Conservation (phyloP, 2,329 filamentous ascomycete species). For the Fusarium verticillioides region DNA sequence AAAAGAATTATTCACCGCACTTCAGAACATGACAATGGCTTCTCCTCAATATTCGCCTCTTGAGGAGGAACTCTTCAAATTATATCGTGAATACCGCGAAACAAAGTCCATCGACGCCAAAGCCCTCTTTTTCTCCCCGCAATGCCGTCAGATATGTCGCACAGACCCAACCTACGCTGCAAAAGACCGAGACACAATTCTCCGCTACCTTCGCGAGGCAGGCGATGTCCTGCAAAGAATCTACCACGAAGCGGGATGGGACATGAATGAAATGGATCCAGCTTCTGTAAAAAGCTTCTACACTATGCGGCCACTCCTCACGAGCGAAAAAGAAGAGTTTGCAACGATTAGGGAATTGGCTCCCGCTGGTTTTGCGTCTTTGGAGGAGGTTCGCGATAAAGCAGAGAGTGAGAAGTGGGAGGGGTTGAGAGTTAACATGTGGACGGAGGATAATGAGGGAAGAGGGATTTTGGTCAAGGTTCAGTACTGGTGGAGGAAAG, state of each 20-base stretch:
- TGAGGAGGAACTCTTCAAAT: not conserved
- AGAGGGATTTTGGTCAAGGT: slow-evolving; percentile 14
- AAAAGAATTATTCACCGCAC: not conserved
- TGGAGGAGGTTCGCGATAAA: not conserved
- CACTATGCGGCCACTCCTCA: not conserved
- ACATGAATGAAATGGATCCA: not conserved
- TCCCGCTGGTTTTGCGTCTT: not conserved
- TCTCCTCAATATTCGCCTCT: rapidly evolving
- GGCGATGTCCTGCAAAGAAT: not conserved
- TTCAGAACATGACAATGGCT: not conserved
- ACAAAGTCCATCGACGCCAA: slow-evolving; percentile 1
- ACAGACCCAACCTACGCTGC: slow-evolving; percentile 6
- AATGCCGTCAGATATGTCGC: slow-evolving; percentile 16
- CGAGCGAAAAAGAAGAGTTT: not conserved
- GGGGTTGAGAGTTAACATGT: slow-evolving; percentile 10
- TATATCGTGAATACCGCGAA: not conserved
- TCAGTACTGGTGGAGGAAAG: slow-evolving; percentile 13
- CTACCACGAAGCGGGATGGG: not conserved
- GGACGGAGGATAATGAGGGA: not conserved
- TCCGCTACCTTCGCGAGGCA: not conserved
- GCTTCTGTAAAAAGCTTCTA: not conserved
- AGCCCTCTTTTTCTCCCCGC: not conserved
- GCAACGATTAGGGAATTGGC: rapidly evolving
- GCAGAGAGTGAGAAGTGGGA: not conserved
- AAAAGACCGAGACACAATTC: not conserved